A percentile compares a stretch with the other conserved stretches of the same genome.
Evolutionary conservation across 2,329 filamentous ascomycete species (phyloP).

Genomic region (Teratosphaeriaceae sp.): DNA sequence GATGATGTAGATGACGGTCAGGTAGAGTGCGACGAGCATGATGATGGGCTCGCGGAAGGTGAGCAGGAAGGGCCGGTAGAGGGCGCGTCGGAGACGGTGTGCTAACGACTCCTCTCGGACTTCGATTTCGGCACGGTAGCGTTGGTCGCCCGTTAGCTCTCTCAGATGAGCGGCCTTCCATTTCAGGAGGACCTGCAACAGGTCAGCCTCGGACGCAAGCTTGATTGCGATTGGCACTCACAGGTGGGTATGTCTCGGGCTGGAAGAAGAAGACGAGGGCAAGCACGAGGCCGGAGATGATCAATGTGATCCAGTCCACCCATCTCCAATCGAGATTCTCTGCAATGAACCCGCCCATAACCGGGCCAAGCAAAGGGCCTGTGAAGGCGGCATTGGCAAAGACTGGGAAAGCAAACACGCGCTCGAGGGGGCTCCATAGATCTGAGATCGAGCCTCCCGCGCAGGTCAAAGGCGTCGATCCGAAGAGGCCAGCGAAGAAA

Average conservation of each 20-base stretch:
- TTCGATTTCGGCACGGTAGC: slow-evolving; percentile 44
- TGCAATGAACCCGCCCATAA: slow-evolving; percentile 42
- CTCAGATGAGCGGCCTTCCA: slow-evolving; percentile 5
- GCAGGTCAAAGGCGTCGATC: slow-evolving; percentile 39
- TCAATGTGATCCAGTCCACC: slow-evolving; percentile 35
- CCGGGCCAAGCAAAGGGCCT: slow-evolving; percentile 35
- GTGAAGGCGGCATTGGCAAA: slow-evolving; percentile 41
- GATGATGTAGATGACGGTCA: slow-evolving; percentile 41
- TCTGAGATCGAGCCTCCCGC: slow-evolving; percentile 43
- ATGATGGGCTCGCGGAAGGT: slow-evolving; percentile 43
- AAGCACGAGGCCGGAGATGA: slow-evolving; percentile 25
- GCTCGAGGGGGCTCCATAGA: slow-evolving; percentile 42
- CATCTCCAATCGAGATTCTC: slow-evolving; percentile 19
- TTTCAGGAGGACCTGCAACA: slow-evolving; percentile 1
- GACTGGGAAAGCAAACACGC: slow-evolving; percentile 44
- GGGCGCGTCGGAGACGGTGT: slow-evolving; percentile 28
- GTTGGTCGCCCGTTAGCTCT: slow-evolving; percentile 15
- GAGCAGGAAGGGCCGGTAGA: slow-evolving; percentile 40
- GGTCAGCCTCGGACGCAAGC: not conserved
- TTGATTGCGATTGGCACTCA: slow-evolving; percentile 22
- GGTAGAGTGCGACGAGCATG: slow-evolving; percentile 39
- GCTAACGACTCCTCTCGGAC: slow-evolving; percentile 35
- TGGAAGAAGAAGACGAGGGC: slow-evolving; percentile 35
- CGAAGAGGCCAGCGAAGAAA: slow-evolving; percentile 45
- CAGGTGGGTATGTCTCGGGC: slow-evolving; percentile 46